Evolutionary conservation across 441 rosid genomes (phyloP).

Genomic region (Macaranga tanarius): DNA sequence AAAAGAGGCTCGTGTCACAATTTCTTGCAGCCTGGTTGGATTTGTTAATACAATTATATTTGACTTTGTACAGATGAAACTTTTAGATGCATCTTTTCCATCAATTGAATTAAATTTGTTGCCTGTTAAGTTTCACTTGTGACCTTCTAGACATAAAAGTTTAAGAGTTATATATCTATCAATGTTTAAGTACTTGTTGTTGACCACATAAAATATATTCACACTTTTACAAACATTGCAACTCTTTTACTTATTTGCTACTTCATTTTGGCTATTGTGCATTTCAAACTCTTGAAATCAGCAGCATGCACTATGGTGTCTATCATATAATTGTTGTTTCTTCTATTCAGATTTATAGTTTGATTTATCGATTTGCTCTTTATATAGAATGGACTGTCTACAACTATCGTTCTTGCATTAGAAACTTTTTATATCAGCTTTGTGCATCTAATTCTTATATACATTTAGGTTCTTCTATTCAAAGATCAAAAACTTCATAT

Average conservation of each 20-base stretch:
- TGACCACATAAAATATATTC: not conserved
- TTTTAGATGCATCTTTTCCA: not conserved
- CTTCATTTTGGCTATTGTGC: not conserved
- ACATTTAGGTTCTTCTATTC: not conserved
- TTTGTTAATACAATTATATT: not conserved
- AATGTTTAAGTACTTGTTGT: not conserved
- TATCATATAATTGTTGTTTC: too few species aligned
- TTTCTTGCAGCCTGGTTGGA: not conserved
- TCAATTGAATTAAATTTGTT: not conserved
- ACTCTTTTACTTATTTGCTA: not conserved
- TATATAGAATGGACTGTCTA: too few species aligned
- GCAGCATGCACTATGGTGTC: not conserved
- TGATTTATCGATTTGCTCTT: not conserved
- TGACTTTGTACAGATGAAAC: not conserved
- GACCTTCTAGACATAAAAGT: not conserved
- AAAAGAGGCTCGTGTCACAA: not conserved
- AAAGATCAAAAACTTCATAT: not conserved
- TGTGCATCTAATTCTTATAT: not conserved
- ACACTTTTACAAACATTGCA: not conserved
- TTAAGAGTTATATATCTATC: not conserved
- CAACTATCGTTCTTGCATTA: too few species aligned
- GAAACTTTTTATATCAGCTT: not conserved
- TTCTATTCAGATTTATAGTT: not conserved
- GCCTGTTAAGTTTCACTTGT: not conserved
- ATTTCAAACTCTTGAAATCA: not conserved